These are phyloP conservation scores for Candida pini DNA, from an alignment of 805 yeast genomes.

Conservation along the genomic window DNA sequence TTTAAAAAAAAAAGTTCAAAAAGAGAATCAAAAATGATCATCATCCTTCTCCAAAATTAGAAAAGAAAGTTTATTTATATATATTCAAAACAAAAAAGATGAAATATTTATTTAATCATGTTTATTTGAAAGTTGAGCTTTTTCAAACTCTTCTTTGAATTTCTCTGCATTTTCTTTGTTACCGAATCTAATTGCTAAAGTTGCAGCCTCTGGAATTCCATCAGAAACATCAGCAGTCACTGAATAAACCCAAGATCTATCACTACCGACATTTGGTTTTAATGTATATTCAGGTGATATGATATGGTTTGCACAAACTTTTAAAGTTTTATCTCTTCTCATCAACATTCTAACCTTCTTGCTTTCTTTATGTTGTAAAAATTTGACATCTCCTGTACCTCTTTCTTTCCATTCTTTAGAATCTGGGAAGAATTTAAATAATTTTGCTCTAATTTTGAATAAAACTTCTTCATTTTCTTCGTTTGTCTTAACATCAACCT, in stretches of 20 bases:
- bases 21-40: not conserved
- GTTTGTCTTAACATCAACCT: constrained; percentile 93
- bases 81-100: too few relatives aligned
- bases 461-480: constrained; percentile 85
- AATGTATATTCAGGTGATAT: constrained; percentile 76
- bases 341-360: constrained; percentile 85
- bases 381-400: constrained; percentile 97
- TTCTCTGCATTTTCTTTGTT: constrained; percentile 89
- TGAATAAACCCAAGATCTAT: constrained; percentile 96
- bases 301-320: constrained; percentile 96
- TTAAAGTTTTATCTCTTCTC: constrained; percentile 99
- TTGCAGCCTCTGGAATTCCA: constrained; percentile 93
- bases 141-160: constrained; percentile 88
- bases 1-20: constrained; percentile 1
- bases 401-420: constrained; percentile 97
- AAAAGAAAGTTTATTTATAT: too few relatives aligned
- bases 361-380: constrained; percentile 80
- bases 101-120: too few relatives aligned
- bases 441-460: constrained; percentile 88
- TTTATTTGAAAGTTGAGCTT: constrained; percentile 70
- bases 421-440: constrained; percentile 80
- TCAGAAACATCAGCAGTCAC: constrained; percentile 94
- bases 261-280: constrained; percentile 92
- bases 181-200: constrained; percentile 94
- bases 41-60: not conserved